Conservation (phyloP, 2,329 filamentous ascomycete genomes). For the Elsinoe fawcettii region DNA sequence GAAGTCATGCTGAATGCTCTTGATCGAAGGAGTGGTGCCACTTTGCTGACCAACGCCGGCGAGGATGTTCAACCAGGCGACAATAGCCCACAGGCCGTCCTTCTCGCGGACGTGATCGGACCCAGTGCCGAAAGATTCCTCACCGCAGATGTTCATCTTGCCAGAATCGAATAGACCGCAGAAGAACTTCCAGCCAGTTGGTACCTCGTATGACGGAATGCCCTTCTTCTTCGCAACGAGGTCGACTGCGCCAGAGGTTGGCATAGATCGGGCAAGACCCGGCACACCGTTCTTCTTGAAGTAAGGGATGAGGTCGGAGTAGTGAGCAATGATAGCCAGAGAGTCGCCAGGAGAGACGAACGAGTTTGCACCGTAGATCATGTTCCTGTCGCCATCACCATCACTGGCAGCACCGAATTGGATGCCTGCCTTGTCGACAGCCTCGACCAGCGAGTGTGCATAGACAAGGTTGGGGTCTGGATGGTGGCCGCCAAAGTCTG, state of each 20-base stretch:
- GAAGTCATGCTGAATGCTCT: slow-evolving; percentile 94
- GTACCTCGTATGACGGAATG: slow-evolving; percentile 88
- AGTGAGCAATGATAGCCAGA: slow-evolving; percentile 94
- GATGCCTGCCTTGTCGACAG: slow-evolving; percentile 81
- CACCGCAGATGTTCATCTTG: slow-evolving; percentile 96
- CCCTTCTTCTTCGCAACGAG: slow-evolving; percentile 92
- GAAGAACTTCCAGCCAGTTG: slow-evolving; percentile 99
- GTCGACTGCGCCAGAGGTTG: slow-evolving; percentile 90
- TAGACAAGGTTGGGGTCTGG: slow-evolving; percentile 98
- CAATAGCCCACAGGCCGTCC: slow-evolving; percentile 94
- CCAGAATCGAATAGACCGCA: slow-evolving; percentile 88
- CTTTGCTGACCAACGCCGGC: slow-evolving; percentile 82
- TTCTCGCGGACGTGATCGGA: slow-evolving; percentile 99
- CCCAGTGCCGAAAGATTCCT: slow-evolving; percentile 96
- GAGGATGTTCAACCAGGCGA: slow-evolving; percentile 98
- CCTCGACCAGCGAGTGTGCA: slow-evolving; percentile 87
- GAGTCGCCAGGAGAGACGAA: slow-evolving; percentile 94
- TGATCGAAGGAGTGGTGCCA: slow-evolving; percentile 78
- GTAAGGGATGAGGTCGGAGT: slow-evolving; percentile 93
- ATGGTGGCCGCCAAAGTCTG: slow-evolving; percentile 95
- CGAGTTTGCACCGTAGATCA: slow-evolving; percentile 96
- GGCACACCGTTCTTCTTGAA: slow-evolving; percentile 97
- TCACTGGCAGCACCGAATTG: slow-evolving; percentile 96
- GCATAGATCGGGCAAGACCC: slow-evolving; percentile 94
- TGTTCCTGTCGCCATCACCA: slow-evolving; percentile 97